Evolutionary conservation across 164 flowering plant genomes (phyloP).

Genomic region (Santalum album): DNA sequence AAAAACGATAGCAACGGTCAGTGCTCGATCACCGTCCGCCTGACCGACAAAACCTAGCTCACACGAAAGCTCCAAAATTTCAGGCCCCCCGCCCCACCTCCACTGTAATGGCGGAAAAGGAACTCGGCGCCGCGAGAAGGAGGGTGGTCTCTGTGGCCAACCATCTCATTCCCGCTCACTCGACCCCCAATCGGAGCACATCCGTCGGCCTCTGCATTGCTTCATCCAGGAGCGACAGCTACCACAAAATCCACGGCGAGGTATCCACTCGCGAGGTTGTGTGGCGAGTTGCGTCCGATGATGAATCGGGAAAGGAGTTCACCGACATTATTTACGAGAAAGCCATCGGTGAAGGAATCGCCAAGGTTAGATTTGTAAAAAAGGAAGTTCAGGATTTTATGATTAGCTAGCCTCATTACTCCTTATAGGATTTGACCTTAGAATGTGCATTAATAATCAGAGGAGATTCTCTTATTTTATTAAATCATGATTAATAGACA

Average conservation of each 20-base stretch:
- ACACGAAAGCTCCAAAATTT: no score
- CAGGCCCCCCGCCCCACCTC: neutral
- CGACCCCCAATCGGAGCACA: slow-evolving; percentile 3
- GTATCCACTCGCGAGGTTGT: slow-evolving; percentile 39
- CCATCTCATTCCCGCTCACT: slow-evolving; percentile 35
- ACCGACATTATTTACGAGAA: slow-evolving; percentile 76
- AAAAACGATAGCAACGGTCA: no score
- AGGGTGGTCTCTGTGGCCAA: slow-evolving; percentile 40
- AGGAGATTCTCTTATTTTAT: no score
- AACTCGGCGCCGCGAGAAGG: slow-evolving; percentile 22
- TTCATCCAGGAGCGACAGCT: slow-evolving; percentile 37
- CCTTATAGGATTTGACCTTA: no score
- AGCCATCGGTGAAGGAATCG: slow-evolving; percentile 81
- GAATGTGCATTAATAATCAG: no score
- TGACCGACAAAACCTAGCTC: no score
- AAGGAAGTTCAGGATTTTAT: no score
- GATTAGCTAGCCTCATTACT: no score
- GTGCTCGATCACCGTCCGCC: no score
- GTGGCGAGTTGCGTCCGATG: slow-evolving; percentile 39
- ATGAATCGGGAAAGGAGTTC: slow-evolving; percentile 50
- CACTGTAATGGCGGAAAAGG: slow-evolving; percentile 19
- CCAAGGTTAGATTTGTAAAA: slow-evolving; percentile 61
- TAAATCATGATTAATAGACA: no score
- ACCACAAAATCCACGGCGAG: slow-evolving; percentile 65
- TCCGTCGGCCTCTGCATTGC: slow-evolving; percentile 14